Evolutionary conservation across 495 filamentous ascomycete species (phyloP).

Genomic region (Podospora sp.): DNA sequence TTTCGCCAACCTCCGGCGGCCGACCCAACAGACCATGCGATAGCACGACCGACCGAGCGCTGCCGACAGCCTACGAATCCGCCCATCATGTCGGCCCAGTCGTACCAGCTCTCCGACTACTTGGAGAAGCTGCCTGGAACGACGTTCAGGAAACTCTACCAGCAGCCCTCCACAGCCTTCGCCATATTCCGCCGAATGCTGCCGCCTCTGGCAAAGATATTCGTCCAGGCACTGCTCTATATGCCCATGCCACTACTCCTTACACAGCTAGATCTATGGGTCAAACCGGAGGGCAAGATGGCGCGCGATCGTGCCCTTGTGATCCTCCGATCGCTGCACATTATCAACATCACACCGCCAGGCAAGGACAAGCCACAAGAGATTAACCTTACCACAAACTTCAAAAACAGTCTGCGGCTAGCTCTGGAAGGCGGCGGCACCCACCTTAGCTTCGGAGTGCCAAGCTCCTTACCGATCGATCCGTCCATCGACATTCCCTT

Average conservation of each 20-base stretch:
- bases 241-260: slow-evolving; percentile 74
- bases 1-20: background rate
- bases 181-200: slow-evolving; percentile 98
- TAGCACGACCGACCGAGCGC: slow-evolving; percentile 9
- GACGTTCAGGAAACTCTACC: slow-evolving; percentile 87
- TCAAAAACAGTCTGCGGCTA: slow-evolving; percentile 73
- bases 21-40: slow-evolving; percentile 5
- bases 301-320: slow-evolving; percentile 80
- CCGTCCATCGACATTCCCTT: slow-evolving; percentile 62
- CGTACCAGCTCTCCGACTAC: slow-evolving; percentile 70
- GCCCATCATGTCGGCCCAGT: slow-evolving; percentile 36
- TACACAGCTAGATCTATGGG: slow-evolving; percentile 79
- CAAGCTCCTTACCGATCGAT: slow-evolving; percentile 62
- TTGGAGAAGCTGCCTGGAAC: slow-evolving; percentile 86
- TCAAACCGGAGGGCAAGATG: slow-evolving; percentile 70
- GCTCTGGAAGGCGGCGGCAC: slow-evolving; percentile 85
- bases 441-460: slow-evolving; percentile 87
- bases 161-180: slow-evolving; percentile 91
- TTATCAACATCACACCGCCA: slow-evolving; percentile 63
- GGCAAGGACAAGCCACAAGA: slow-evolving; percentile 62
- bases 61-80: slow-evolving; percentile 5
- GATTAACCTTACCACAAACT: slow-evolving; percentile 72
- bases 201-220: slow-evolving; percentile 87
- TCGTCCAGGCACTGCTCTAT: slow-evolving; percentile 94
- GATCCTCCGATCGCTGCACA: slow-evolving; percentile 80